Percentiles rank a stretch among this genome's conserved stretches.
Evolutionary conservation across 1,284 basidiomycete genomes (phyloP).

Genomic region (Ceratobasidium sp.): DNA sequence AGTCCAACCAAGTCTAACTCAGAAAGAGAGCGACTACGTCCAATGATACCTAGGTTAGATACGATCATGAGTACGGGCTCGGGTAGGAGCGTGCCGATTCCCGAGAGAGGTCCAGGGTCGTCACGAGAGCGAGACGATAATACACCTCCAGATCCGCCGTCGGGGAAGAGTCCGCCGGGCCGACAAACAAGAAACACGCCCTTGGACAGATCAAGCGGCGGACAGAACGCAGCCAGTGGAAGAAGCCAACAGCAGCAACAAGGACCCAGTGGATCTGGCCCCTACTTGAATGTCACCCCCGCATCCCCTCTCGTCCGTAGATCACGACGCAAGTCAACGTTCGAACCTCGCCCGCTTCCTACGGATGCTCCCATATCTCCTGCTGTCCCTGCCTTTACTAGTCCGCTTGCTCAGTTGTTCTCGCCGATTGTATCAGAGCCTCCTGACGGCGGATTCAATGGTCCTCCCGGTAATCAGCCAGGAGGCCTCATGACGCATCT

Average conservation of each 20-base stretch:
- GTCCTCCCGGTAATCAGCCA: not conserved
- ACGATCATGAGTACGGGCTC: slow-evolving; percentile 41
- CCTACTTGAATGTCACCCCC: slow-evolving; percentile 17
- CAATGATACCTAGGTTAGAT: slow-evolving; percentile 25
- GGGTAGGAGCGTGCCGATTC: not conserved
- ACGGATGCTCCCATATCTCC: not conserved
- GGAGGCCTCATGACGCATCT: not conserved
- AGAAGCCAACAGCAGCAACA: slow-evolving; percentile 12
- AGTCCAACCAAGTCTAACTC: slow-evolving; percentile 51
- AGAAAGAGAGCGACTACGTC: slow-evolving; percentile 47
- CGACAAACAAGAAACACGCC: slow-evolving; percentile 9
- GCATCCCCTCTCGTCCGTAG: slow-evolving; percentile 1
- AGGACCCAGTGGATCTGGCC: not conserved
- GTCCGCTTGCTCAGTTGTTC: slow-evolving; percentile 78
- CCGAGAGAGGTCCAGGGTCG: slow-evolving; percentile 17
- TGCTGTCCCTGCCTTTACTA: slow-evolving; percentile 50
- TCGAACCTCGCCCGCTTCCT: slow-evolving; percentile 28
- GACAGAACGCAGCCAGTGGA: slow-evolving; percentile 48
- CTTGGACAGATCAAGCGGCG: not conserved
- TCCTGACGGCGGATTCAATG: slow-evolving; percentile 24
- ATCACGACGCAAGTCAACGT: slow-evolving; percentile 20
- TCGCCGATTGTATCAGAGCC: slow-evolving; percentile 62
- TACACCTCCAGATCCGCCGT: not conserved
- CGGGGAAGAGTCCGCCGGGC: not conserved
- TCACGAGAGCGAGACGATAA: not conserved